Percentiles rank a stretch among this genome's conserved stretches.
Conservation (phyloP, 2,329 filamentous ascomycete species). For the Camptophora hylomeconis region DNA sequence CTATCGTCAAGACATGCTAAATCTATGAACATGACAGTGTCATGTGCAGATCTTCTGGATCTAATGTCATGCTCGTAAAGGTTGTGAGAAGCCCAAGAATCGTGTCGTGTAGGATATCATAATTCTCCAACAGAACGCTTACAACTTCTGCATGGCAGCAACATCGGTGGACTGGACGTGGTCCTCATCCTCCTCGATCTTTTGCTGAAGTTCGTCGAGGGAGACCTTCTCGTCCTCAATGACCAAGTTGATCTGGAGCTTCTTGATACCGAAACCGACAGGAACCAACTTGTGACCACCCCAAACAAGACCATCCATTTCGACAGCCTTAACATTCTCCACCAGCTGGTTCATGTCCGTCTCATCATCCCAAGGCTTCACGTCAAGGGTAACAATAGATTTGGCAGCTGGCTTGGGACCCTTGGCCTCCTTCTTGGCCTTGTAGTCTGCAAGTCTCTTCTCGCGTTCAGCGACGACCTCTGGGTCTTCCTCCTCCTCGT, state of each 20-base stretch:
- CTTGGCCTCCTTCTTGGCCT: slow-evolving; percentile 89
- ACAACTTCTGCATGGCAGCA: slow-evolving; percentile 86
- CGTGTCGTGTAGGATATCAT: too few relatives aligned
- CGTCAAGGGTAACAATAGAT: slow-evolving; percentile 87
- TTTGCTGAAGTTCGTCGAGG: slow-evolving; percentile 69
- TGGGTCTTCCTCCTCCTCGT: slow-evolving; percentile 87
- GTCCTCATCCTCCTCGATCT: slow-evolving; percentile 82
- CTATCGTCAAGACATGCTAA: slow-evolving; percentile 6
- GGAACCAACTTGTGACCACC: slow-evolving; percentile 79
- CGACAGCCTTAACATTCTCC: slow-evolving; percentile 64
- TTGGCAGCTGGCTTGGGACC: slow-evolving; percentile 90
- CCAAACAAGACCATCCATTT: slow-evolving; percentile 93
- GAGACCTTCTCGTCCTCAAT: slow-evolving; percentile 96
- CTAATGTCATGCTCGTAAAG: too few relatives aligned
- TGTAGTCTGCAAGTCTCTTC: slow-evolving; percentile 84
- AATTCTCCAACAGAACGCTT: too few relatives aligned
- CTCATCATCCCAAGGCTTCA: slow-evolving; percentile 99
- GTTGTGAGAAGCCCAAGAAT: too few relatives aligned
- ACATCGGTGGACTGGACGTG: slow-evolving; percentile 91
- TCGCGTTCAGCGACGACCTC: slow-evolving; percentile 75
- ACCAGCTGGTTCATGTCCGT: slow-evolving; percentile 80
- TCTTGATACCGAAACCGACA: slow-evolving; percentile 96
- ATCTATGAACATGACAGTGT: too few relatives aligned
- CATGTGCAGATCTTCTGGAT: too few relatives aligned
- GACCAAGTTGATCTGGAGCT: slow-evolving; percentile 97